These are phyloP conservation scores for Kodamaea fungicola DNA, from an alignment of 1,139 yeast species.

Conservation along the genomic window DNA sequence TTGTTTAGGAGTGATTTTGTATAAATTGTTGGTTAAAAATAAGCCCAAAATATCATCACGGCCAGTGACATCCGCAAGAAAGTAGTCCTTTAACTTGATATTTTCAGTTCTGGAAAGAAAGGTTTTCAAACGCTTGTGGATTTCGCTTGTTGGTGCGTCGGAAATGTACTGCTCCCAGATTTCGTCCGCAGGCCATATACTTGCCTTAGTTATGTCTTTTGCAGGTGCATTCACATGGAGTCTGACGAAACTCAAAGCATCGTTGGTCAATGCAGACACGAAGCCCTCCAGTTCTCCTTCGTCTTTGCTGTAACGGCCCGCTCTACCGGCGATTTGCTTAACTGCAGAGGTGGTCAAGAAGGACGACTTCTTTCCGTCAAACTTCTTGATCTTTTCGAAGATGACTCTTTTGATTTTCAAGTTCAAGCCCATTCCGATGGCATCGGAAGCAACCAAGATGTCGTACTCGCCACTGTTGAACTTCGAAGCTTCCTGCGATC, in stretches of 20 bases:
- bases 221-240: slow-evolving; percentile 46
- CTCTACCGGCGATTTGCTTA: slow-evolving; percentile 95
- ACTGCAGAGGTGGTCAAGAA: slow-evolving; percentile 60
- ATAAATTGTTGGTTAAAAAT: slow-evolving; percentile 34
- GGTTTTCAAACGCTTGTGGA: slow-evolving; percentile 42
- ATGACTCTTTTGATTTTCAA: slow-evolving; percentile 77
- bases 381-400: slow-evolving; percentile 66
- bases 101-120: slow-evolving; percentile 34
- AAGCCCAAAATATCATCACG: slow-evolving; percentile 42
- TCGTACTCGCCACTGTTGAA: slow-evolving; percentile 78
- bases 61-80: slow-evolving; percentile 44
- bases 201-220: slow-evolving; percentile 49
- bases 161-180: slow-evolving; percentile 59
- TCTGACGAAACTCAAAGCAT: slow-evolving; percentile 42
- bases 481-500: slow-evolving; percentile 75
- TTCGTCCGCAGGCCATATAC: slow-evolving; percentile 67
- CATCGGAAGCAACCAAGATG: slow-evolving; percentile 89
- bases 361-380: slow-evolving; percentile 55
- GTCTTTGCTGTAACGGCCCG: slow-evolving; percentile 66
- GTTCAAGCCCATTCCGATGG: slow-evolving; percentile 96
- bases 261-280: slow-evolving; percentile 50
- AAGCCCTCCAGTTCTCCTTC: slow-evolving; percentile 51
- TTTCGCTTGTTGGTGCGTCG: slow-evolving; percentile 47
- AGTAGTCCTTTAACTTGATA: slow-evolving; percentile 25
- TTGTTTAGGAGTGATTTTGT: slow-evolving; percentile 27